Base-by-base conservation (phyloP, 257 asterid genomes). In the Schizonepeta tenuifolia region DNA sequence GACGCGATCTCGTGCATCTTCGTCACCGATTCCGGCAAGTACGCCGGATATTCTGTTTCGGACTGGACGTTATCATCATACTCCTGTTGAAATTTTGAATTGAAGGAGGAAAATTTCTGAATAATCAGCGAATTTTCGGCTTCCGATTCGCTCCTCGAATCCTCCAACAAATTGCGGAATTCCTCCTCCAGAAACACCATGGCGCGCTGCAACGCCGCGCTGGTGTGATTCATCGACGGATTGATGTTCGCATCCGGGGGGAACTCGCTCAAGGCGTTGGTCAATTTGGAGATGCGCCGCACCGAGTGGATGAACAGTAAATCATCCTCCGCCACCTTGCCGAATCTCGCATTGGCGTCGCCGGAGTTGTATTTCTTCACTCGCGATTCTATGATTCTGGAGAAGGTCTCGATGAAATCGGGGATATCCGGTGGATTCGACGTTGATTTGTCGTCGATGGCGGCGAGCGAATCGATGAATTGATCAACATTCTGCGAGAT, bases 161-260 rank as follows among this genome's bases (percentile, higher is more conserved):
- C 88, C 15, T 91, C 98, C 61, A 93, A 54, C 55, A 89, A n/a
- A 0, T 61, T 35, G 0, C 92, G 84, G 20, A 93, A 79, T 69
- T 87, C 96, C 20, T 91, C 96, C 65, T 93, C 98, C 65, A 93
- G 60, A 35, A 89, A 84, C 36, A 81, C 79, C 97, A 85, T 88
- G n/a, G 97, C 96, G 10, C 67, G 83, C 10, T 91, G 94, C 50
- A 93, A 54, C 63, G 90, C 85, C 9, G 57, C 61, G 77, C 91
- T 86, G 43, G 87, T 86, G 7, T 74, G 83, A 56, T 91, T 84
- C 36, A 83, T 57, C 11, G 83, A 72, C 36, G 78, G 41, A 2
- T 82, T 78, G 12, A 82, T 64, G n/a, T 12, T 58, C 8, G 83
- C 22, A 36, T 76, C 72, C 2, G 91, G 57, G 1, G 95, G 64